phyloP scores from a whole-genome alignment of 768 basidiomycete genomes.

The Coprinopsis sp. region DNA sequence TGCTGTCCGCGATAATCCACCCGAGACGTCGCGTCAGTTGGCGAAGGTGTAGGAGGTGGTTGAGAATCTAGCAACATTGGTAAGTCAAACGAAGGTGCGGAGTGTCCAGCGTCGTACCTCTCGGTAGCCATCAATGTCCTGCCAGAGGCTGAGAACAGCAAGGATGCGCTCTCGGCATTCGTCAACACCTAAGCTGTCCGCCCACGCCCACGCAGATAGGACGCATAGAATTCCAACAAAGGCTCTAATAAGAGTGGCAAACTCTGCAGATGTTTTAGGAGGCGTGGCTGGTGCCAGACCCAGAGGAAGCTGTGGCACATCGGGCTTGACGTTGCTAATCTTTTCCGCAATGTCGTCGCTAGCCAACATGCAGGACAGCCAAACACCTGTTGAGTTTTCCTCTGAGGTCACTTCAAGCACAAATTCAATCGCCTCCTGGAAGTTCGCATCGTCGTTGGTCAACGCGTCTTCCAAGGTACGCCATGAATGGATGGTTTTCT shows the following conservation, averaged over 20 bases:
- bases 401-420: conserved; percentile 59
- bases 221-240: conserved; percentile 64
- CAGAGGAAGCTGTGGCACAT: not conserved
- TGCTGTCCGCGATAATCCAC: conserved; percentile 64
- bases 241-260: conserved; percentile 60
- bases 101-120: conserved; percentile 56
- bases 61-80: conserved; percentile 51
- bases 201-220: conserved; percentile 72
- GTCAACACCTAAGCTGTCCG: conserved; percentile 68
- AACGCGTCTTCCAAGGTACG: conserved; percentile 56
- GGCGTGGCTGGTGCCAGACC: not conserved
- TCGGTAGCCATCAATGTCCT: conserved; percentile 63
- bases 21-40: conserved; percentile 70
- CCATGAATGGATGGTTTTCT: conserved; percentile 54
- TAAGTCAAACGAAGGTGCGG: conserved; percentile 1
- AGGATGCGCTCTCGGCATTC: conserved; percentile 60
- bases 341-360: conserved; percentile 39
- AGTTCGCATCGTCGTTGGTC: conserved; percentile 48
- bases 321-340: not conserved
- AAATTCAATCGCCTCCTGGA: conserved; percentile 41
- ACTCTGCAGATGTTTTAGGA: conserved; percentile 44
- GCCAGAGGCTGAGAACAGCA: conserved; percentile 61
- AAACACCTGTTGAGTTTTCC: conserved; percentile 67
- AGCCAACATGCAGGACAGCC: conserved; percentile 66
- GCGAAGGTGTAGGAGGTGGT: conserved; percentile 65